Base-by-base conservation (phyloP, 768 basidiomycete genomes). In the Hygrophoropsis aurantiaca region DNA sequence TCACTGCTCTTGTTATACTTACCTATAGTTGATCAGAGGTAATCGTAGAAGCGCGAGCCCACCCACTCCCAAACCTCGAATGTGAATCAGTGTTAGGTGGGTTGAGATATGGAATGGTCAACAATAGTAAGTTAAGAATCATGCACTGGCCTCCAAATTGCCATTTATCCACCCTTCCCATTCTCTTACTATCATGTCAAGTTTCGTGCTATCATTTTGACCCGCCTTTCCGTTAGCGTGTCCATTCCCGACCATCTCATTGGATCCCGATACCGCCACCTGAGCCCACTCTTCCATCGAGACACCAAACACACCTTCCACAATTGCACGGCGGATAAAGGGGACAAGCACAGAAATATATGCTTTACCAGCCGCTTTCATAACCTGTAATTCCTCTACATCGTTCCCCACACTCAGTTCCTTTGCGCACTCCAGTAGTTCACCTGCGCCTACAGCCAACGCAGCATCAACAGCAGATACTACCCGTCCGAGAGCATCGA, bases 291-390 rank as follows among this genome's bases (percentile, higher is more conserved):
- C 52, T 0, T 30, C 55, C 49, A 53, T 27, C 37, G 46, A 52
- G 11, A 47, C 47, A 1, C 82, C 79, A 68, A 87, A 93, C 20
- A 92, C 84, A 2, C 90, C 90, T 57, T 89, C 82, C 18, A 80
- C 74, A 38, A 92, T 59, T 4, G 85, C 91, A 18, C 82, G 72
- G 57, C 77, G 68, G 54, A 88, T 57, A 59, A 87, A 94, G 11
- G 87, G 84, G n/a, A 84, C 77, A 38, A 92, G 69, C 13, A 84
- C 72, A 13, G 67, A 66, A 40, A 79, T 75, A 52, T 82, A 91
- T 19, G 81, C 81, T 37, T 72, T 62, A 5, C 81, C 83, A 8
- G 70, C 75, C 0, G 78, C 79, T 19, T 72, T 60, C 19, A 80
- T 60, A 4, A 82, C 66, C 30, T 60, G 57, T 24, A 59, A 53